Conservation (phyloP, 2,329 filamentous ascomycete genomes). For the Amesomyces nigricolor region DNA sequence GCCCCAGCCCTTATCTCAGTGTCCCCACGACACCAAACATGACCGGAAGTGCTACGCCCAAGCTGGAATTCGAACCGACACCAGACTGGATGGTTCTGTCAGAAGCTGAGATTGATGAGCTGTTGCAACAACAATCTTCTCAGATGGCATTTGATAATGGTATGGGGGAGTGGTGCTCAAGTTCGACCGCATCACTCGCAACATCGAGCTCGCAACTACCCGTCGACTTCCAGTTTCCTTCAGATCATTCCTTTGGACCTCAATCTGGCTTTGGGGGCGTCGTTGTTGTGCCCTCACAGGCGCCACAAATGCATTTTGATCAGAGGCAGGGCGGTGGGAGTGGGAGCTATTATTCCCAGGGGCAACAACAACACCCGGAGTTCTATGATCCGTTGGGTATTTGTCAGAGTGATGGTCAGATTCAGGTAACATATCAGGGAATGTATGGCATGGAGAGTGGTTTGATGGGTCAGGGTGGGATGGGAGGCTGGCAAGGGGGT, state of each 20-base stretch:
- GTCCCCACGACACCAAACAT: neutral
- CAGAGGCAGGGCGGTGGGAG: too few species aligned
- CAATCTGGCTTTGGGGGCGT: too few species aligned
- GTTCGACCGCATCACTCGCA: too few species aligned
- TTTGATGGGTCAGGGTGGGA: neutral
- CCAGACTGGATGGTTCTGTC: slow-evolving; percentile 6
- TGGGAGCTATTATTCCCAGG: too few species aligned
- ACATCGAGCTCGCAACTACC: too few species aligned
- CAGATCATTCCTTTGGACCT: too few species aligned
- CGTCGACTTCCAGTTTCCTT: too few species aligned
- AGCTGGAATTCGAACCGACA: slow-evolving; percentile 3
- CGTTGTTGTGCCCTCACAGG: too few species aligned
- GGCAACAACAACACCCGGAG: neutral
- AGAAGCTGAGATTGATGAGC: slow-evolving; percentile 8
- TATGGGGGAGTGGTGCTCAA: neutral
- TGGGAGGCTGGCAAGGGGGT: slow-evolving; percentile 2
- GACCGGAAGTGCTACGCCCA: slow-evolving; percentile 2
- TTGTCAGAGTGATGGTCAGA: neutral
- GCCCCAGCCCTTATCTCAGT: slow-evolving; percentile 4
- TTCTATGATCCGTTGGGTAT: slow-evolving; percentile 1
- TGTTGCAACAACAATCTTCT: slow-evolving; percentile 8
- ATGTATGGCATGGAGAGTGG: neutral
- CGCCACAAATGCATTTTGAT: too few species aligned
- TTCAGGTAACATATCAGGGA: neutral
- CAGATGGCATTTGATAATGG: neutral